A percentile compares a stretch with the other conserved stretches of the same genome.
phyloP scores from a whole-genome alignment of 2,329 filamentous ascomycete species.

The Alternaria infectoria region DNA sequence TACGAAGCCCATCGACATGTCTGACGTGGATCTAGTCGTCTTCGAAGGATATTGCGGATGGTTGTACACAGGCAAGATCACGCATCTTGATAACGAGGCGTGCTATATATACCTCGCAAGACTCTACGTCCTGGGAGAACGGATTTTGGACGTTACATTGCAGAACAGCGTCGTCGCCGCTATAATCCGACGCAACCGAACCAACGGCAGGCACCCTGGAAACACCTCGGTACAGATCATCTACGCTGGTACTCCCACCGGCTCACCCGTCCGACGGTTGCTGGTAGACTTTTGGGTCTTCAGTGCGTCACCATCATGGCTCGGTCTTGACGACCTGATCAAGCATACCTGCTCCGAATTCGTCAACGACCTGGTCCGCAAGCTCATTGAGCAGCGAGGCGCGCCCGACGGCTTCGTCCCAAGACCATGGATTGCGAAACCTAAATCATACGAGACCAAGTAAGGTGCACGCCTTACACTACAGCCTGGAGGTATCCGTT shows the following conservation, averaged over 20 bases:
- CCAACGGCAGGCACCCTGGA: background rate
- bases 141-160: background rate
- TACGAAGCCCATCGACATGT: background rate
- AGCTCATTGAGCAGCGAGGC: background rate
- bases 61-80: background rate
- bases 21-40: background rate
- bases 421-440: background rate
- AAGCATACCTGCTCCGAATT: background rate
- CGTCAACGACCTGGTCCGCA: background rate
- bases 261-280: background rate
- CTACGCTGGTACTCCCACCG: background rate
- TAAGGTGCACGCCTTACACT: background rate
- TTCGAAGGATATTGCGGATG: conserved; percentile 12
- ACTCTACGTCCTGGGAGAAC: conserved; percentile 1
- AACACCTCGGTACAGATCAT: background rate
- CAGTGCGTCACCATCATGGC: background rate
- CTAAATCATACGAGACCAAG: background rate
- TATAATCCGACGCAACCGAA: background rate
- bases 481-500: background rate
- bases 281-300: background rate
- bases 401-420: background rate
- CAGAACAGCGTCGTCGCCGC: background rate
- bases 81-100: no score
- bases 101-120: background rate
- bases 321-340: background rate